These are phyloP conservation scores for Calonectria hawksworthii DNA, from an alignment of 2,329 filamentous ascomycete genomes.

Conservation along the genomic window DNA sequence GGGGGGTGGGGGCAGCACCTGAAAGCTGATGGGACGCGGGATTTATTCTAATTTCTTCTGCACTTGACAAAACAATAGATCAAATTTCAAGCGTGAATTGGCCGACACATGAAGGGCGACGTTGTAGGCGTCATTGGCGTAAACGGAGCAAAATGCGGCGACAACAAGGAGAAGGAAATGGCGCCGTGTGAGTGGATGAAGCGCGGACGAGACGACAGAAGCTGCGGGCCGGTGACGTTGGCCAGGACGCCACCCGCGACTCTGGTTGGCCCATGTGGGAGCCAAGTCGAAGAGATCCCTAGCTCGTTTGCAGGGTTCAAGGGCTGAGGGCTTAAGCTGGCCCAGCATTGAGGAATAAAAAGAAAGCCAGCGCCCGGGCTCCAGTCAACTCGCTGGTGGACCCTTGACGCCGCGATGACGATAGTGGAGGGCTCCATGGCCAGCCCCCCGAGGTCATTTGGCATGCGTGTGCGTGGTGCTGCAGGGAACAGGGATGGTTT, in stretches of 20 bases:
- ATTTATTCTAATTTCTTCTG: background rate
- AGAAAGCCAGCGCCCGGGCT: conserved; percentile 9
- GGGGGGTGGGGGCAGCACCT: background rate
- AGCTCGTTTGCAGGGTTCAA: background rate
- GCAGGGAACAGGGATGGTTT: conserved; percentile 4
- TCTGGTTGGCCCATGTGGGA: conserved; percentile 33
- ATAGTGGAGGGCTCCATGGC: conserved; percentile 22
- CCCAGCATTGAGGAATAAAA: conserved; percentile 11
- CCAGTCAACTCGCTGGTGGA: conserved; percentile 39
- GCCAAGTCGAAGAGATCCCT: background rate
- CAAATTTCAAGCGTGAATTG: background rate
- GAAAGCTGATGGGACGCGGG: background rate
- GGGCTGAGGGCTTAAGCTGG: conserved; percentile 9
- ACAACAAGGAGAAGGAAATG: background rate
- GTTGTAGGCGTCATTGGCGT: conserved; percentile 8
- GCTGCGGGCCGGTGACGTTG: conserved; percentile 45
- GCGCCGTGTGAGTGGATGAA: background rate
- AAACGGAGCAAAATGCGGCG: conserved; percentile 4
- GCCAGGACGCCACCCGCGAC: conserved; percentile 36
- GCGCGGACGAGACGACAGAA: background rate
- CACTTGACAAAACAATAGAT: background rate
- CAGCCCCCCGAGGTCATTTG: conserved; percentile 17
- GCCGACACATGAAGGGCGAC: background rate
- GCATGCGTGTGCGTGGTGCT: conserved; percentile 3
- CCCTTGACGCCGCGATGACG: conserved; percentile 48